Conservation (phyloP, 2,329 filamentous ascomycete genomes). For the Pseudopithomyces chartarum region DNA sequence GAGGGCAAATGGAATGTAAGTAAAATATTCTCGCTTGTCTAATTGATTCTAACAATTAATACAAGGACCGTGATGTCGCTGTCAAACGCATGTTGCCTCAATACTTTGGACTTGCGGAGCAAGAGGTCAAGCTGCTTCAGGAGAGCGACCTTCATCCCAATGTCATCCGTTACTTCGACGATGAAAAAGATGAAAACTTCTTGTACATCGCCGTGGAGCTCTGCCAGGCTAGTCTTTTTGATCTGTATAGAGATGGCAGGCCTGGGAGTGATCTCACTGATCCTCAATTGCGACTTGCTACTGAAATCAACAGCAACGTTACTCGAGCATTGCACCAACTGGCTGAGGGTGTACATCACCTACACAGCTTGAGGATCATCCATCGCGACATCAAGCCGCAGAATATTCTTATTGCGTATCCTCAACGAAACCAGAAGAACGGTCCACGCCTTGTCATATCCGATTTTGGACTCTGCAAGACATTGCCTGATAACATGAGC, state of each 20-base stretch:
- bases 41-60: constrained; percentile 9
- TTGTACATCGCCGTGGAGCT: constrained; percentile 95
- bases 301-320: constrained; percentile 74
- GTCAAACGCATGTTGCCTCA: constrained; percentile 97
- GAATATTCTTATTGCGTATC: constrained; percentile 84
- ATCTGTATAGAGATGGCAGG: constrained; percentile 75
- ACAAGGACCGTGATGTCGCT: constrained; percentile 78
- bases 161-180: constrained; percentile 94
- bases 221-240: constrained; percentile 90
- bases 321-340: constrained; percentile 86
- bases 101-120: constrained; percentile 92
- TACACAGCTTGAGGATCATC: constrained; percentile 91
- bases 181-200: constrained; percentile 86
- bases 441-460: constrained; percentile 89
- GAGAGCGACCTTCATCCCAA: constrained; percentile 97
- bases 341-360: constrained; percentile 82
- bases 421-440: constrained; percentile 69
- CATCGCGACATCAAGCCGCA: constrained; percentile 97
- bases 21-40: background rate
- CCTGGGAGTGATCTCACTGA: constrained; percentile 57
- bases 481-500: constrained; percentile 90
- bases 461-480: constrained; percentile 97
- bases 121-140: constrained; percentile 86
- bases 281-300: constrained; percentile 70
- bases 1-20: constrained; percentile 81